Conservation (phyloP, 1,139 yeast species). For the Scheffersomyces insectosa region DNA sequence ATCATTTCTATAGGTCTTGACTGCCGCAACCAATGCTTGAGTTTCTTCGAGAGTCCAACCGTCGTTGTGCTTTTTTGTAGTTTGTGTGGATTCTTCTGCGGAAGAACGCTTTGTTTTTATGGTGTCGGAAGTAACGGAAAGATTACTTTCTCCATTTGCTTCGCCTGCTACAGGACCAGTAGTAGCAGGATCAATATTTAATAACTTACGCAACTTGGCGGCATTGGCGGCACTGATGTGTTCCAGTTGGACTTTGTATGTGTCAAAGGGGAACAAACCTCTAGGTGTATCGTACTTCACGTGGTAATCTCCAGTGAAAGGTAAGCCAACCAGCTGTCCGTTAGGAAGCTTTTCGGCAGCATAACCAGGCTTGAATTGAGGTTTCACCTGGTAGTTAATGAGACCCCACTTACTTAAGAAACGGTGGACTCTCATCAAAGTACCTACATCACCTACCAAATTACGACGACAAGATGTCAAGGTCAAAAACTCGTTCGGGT, state of each 20-base stretch:
- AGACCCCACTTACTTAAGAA: constrained; percentile 96
- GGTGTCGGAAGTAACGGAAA: not conserved
- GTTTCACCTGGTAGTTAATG: constrained; percentile 87
- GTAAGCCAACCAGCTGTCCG: constrained; percentile 50
- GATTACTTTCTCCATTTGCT: constrained; percentile 1
- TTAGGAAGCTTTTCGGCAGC: constrained; percentile 59
- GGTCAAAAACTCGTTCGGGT: constrained; percentile 90
- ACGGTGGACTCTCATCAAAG: constrained; percentile 85
- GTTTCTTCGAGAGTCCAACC: constrained; percentile 70
- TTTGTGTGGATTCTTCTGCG: constrained; percentile 7
- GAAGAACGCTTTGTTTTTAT: constrained; percentile 5
- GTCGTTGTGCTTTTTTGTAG: constrained; percentile 45
- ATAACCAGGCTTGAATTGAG: constrained; percentile 65
- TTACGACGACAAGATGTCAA: constrained; percentile 94
- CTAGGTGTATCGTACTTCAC: constrained; percentile 87
- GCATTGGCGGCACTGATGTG: constrained; percentile 59
- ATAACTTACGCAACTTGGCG: constrained; percentile 53
- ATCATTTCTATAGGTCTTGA: constrained; percentile 59
- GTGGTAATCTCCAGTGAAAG: constrained; percentile 67
- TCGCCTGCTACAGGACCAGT: constrained; percentile 3
- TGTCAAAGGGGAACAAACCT: constrained; percentile 91
- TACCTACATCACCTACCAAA: constrained; percentile 94
- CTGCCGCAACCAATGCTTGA: constrained; percentile 58
- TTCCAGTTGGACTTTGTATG: constrained; percentile 59
- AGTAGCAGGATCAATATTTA: constrained; percentile 20